Evolutionary conservation across 108 stramenopile species (phyloP).

Genomic region (Nitzschia sp.): DNA sequence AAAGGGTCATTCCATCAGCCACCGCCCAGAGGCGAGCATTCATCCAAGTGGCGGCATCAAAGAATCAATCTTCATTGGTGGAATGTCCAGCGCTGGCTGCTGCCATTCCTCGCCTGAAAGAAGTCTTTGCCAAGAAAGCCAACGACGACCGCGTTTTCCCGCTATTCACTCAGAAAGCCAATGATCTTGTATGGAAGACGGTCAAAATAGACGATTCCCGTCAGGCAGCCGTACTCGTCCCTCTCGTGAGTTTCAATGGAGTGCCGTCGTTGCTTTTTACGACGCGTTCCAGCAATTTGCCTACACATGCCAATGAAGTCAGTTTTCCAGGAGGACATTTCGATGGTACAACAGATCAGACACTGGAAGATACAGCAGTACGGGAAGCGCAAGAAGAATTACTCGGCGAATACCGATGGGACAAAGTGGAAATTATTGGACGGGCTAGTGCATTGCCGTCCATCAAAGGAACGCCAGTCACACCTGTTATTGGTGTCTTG

Average conservation of each 20-base stretch:
- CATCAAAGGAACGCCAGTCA: conserved; percentile 67
- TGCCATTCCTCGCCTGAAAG: conserved; percentile 24
- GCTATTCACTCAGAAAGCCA: conserved; percentile 9
- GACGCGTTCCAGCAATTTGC: conserved; percentile 64
- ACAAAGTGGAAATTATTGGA: conserved; percentile 52
- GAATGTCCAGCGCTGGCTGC: conserved; percentile 4
- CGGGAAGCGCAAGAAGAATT: conserved; percentile 81
- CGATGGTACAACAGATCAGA: conserved; percentile 44
- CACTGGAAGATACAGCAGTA: conserved; percentile 60
- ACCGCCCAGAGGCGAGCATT: no score
- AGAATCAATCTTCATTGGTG: no score
- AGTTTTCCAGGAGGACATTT: conserved; percentile 84
- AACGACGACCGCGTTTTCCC: conserved; percentile 24
- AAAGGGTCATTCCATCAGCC: no score
- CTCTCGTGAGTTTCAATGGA: conserved; percentile 74
- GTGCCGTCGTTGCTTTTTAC: conserved; percentile 87
- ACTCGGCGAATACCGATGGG: conserved; percentile 30
- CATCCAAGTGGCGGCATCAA: no score
- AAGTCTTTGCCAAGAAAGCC: conserved; percentile 6
- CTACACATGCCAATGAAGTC: conserved; percentile 79
- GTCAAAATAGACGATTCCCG: conserved; percentile 11
- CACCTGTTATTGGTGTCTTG: conserved; percentile 66
- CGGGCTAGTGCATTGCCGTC: conserved; percentile 61
- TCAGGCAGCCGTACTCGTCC: conserved; percentile 82
- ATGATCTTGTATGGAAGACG: conserved; percentile 29